Percentiles rank a stretch among this genome's conserved stretches.
phyloP scores from a whole-genome alignment of 148 eudicot species.

The Agrostemma githago region DNA sequence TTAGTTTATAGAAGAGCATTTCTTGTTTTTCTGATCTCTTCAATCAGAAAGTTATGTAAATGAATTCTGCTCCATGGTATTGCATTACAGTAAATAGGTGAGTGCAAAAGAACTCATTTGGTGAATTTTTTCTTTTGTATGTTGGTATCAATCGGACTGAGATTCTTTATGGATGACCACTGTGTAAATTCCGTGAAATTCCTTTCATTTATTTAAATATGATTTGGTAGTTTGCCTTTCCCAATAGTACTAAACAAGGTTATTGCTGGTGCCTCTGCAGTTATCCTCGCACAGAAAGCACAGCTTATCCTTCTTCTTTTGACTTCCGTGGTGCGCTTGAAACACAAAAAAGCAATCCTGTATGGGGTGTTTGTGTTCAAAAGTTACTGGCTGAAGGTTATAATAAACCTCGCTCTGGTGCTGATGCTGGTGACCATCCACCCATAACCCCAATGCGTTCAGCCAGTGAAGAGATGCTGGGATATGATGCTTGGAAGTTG shows the following conservation, averaged over 20 bases:
- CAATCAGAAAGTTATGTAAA: neutral
- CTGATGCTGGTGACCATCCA: conserved; percentile 94
- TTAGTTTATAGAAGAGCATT: neutral
- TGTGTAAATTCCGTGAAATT: neutral
- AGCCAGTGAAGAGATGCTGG: conserved; percentile 78
- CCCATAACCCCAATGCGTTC: conserved; percentile 91
- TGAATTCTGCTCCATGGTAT: neutral
- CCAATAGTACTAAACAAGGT: conserved; percentile 9
- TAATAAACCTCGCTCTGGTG: conserved; percentile 69
- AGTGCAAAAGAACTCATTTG: neutral
- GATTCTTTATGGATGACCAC: neutral
- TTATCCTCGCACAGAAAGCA: conserved; percentile 96
- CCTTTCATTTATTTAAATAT: neutral
- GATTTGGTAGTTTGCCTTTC: neutral
- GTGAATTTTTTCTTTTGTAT: neutral
- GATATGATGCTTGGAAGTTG: conserved; percentile 80
- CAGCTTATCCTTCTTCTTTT: conserved; percentile 90
- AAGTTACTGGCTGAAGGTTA: conserved; percentile 55
- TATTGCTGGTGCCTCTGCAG: conserved; percentile 33
- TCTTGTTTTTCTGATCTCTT: neutral
- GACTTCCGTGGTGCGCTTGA: conserved; percentile 75
- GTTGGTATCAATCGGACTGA: neutral
- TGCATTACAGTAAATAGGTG: neutral
- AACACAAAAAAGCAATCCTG: conserved; percentile 46
- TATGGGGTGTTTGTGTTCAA: conserved; percentile 60